Evolutionary conservation across 164 flowering plant genomes (phyloP).

Genomic region (Malania oleifera): DNA sequence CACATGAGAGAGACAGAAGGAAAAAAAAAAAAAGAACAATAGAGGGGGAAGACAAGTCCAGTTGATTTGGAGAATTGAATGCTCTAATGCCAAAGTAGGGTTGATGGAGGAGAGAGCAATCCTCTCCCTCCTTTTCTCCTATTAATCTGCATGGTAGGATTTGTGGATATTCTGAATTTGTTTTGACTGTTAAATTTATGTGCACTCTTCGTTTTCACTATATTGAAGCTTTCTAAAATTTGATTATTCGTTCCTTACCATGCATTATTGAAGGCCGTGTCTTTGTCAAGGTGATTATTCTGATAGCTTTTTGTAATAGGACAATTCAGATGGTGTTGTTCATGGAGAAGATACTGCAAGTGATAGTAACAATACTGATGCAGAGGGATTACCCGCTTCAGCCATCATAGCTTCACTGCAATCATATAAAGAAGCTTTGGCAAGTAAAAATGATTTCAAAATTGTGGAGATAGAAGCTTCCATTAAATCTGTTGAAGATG

Average conservation of each 20-base stretch:
- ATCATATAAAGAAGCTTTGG: constrained; percentile 75
- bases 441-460: constrained; percentile 50
- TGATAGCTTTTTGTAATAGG: constrained; percentile 39
- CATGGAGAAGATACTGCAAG: constrained; percentile 31
- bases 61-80: too few species aligned
- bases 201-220: not conserved
- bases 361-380: constrained; percentile 31
- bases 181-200: not conserved
- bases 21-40: too few species aligned
- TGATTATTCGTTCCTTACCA: not conserved
- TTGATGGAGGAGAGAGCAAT: too few species aligned
- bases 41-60: too few species aligned
- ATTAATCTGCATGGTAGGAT: too few species aligned
- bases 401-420: constrained; percentile 37
- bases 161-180: not conserved
- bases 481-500: constrained; percentile 60
- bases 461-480: constrained; percentile 57
- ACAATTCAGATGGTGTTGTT: constrained; percentile 39
- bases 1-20: too few species aligned
- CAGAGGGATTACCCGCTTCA: constrained; percentile 48
- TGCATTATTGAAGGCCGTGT: not conserved
- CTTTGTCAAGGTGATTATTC: not conserved
- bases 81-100: too few species aligned
- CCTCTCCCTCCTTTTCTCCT: too few species aligned
- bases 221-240: not conserved